Evolutionary conservation across 192 early-diverging fungal species (phyloP), one percentile per base, ranked within the genome.

Genomic region (Coemansia biformis): DNA sequence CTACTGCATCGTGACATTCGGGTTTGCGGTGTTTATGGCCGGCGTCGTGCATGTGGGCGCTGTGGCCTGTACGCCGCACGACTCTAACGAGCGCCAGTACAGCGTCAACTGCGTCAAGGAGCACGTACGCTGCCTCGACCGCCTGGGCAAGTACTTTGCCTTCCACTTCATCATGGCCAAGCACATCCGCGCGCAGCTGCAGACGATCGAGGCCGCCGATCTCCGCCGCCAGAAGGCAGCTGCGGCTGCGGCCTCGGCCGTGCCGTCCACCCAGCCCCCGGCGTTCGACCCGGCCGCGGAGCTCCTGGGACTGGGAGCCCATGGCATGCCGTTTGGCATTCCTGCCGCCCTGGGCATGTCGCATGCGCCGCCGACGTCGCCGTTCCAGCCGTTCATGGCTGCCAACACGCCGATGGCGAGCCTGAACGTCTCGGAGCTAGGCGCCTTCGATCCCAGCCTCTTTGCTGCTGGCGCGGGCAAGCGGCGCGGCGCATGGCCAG

Each of bases 111-210:
- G 71, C 35, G 71, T 74, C 21, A 57, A 46, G 46, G 63, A 74
- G 55, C 71, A 74, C 36, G 49, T 74, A 24, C 40, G 52, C 4
- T 66, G 63, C 12, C 36, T 74, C 24, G 71, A 74, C 16, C 59
- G 60, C 0, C 43, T 74, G 43, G 71, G 71, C 34, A 62, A 63
- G 40, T 74, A 67, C 48, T 74, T 63, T 58, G 71, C 71, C 2
- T 74, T 74, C 51, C 71, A 74, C 28, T 67, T 48, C 33, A 74
- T 74, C 41, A 74, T 74, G 71, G 64, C 71, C 44, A 74, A 74
- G 44, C 71, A 74, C 29, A 74, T 74, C 8, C 64, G 64, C 17
- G 71, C 71, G 1, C 71, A 74, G 65, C 30, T 74, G 33, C 58
- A 63, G 31, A 46, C 65, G 19, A 73, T 73, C 32, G 58, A 73